Base-by-base conservation (phyloP, 2,329 filamentous ascomycete genomes). In the Metarhizium rileyi region DNA sequence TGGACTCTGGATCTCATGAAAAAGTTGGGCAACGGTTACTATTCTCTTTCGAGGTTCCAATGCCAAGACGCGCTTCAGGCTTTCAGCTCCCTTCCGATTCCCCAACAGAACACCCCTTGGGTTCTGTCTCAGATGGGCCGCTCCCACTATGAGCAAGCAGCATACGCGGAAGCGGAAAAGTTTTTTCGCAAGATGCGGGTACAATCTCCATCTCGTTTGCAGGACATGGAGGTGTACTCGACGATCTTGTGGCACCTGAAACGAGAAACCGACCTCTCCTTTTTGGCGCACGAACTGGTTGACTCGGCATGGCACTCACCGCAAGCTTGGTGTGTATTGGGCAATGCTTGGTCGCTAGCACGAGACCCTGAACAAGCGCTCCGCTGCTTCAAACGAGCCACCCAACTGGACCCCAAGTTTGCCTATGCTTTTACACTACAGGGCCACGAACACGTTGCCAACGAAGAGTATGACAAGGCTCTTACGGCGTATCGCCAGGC, bases 211-310 rank as follows among this genome's bases (percentile, higher is more conserved):
- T 87, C 87, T 1, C 82, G 88, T 4, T 75, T 94, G 42, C 86
- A 95, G 62, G 90, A 96, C 61, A 96, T 97, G 90, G 93, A 98
- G 63, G 84, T 97, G 33, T 98, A 95, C 68, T 97, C 91, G 14
- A 98, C 93, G 1, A 85, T 95, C n/a, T 76, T 98, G n/a, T 98
- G 94, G 93, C 90, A 96, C 66, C 72, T 96, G 54, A 95, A 95
- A 67, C 84, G 87, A 55, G 91, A 96, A 62, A 87, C 90, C 0
- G 88, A 96, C 53, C 75, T 98, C 22, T 90, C 91, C 1, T 95
- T 93, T 67, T 75, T 98, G 26, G 89, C 91, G 0, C 91, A 97
- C 61, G 88, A 94, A 60, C 75, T 97, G 38, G 79, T 95, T 47
- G 91, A 96, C 56, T 75, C 86, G 16, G 87, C 90, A 52, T 93